These are phyloP conservation scores for Scytalidium sp. DNA, from an alignment of 2,329 filamentous ascomycete genomes.

Conservation along the genomic window DNA sequence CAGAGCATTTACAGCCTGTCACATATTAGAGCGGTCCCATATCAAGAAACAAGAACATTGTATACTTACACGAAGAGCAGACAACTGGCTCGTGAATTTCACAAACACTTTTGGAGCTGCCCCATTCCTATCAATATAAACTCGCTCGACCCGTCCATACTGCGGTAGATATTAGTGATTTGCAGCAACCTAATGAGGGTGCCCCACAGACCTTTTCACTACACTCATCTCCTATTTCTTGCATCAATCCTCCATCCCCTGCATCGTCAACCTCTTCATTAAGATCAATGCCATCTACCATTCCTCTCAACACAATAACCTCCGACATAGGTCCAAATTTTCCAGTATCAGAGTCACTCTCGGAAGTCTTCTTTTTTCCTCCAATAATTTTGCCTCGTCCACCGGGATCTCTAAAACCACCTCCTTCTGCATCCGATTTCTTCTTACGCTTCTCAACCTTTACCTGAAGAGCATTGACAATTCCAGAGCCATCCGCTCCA, in stretches of 20 bases:
- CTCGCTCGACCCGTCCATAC: conserved; percentile 80
- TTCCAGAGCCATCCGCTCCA: conserved; percentile 77
- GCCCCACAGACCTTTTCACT: conserved; percentile 61
- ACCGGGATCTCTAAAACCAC: conserved; percentile 69
- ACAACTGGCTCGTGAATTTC: conserved; percentile 84
- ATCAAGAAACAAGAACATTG: conserved; percentile 1
- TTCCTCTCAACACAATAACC: conserved; percentile 78
- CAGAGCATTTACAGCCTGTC: conserved; percentile 81
- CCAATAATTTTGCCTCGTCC: conserved; percentile 79
- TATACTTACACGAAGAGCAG: conserved; percentile 71
- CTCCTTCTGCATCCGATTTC: conserved; percentile 73
- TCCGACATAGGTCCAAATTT: conserved; percentile 74
- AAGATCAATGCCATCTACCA: conserved; percentile 83
- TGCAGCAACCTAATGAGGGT: neutral
- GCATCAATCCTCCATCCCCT: conserved; percentile 65
- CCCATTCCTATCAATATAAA: conserved; percentile 67
- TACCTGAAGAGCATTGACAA: conserved; percentile 78
- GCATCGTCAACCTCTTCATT: conserved; percentile 68
- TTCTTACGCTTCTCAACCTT: conserved; percentile 86
- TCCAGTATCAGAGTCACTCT: conserved; percentile 38
- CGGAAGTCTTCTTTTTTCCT: conserved; percentile 53
- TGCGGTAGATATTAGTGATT: conserved; percentile 31
- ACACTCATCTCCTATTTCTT: conserved; percentile 95
- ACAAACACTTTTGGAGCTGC: conserved; percentile 74
- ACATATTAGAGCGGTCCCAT: conserved; percentile 15